These are phyloP conservation scores for Podaxis carcinomalis DNA, from an alignment of 768 basidiomycete species.

Conservation along the genomic window DNA sequence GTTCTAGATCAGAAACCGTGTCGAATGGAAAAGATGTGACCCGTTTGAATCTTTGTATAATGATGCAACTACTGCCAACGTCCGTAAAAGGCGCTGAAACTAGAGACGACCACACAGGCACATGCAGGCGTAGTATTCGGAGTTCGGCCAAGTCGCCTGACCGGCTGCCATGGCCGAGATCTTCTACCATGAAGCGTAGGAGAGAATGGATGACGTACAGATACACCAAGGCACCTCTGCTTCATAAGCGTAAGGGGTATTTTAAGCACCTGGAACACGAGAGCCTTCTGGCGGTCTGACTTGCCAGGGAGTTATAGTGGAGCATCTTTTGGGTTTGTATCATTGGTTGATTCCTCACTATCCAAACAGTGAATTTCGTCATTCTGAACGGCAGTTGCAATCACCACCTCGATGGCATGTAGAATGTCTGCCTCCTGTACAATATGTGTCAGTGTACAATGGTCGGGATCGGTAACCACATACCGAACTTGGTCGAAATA, in stretches of 20 bases:
- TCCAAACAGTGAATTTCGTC: not conserved
- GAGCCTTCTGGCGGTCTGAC: conserved; percentile 3
- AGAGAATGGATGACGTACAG: not conserved
- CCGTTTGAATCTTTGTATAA: not conserved
- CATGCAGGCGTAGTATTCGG: not conserved
- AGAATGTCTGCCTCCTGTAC: not conserved
- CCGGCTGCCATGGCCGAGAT: not conserved
- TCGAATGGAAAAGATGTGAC: not conserved
- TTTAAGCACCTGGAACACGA: conserved; percentile 4
- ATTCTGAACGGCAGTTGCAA: not conserved
- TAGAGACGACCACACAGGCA: not conserved
- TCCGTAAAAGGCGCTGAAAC: not conserved
- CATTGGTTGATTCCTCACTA: not conserved
- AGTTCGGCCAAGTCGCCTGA: not conserved
- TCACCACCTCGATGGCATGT: not conserved
- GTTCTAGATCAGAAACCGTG: conserved; percentile 7
- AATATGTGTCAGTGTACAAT: not conserved
- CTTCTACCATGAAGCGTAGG: not conserved
- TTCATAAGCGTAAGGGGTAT: conserved; percentile 8
- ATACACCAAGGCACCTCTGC: conserved; percentile 2
- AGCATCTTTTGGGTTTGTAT: not conserved
- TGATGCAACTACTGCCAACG: not conserved
- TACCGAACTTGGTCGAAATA: not conserved
- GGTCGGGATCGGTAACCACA: not conserved
- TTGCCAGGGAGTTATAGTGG: not conserved